Conservation (phyloP, 495 filamentous ascomycete genomes). For the Penicillium pancosmium region DNA sequence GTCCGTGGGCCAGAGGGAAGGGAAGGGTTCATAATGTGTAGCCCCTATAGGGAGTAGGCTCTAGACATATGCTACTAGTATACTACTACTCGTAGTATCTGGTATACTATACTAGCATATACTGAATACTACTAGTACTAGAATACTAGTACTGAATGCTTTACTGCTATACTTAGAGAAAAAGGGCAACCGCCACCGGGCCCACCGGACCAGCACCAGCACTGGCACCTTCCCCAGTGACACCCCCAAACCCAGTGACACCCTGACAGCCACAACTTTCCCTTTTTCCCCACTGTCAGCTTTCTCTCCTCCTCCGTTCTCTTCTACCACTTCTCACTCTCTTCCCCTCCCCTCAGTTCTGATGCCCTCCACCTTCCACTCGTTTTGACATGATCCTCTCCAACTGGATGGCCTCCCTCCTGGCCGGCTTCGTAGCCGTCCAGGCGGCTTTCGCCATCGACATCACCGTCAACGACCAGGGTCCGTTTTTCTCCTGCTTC, state of each 20-base stretch:
- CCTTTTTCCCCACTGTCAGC: background rate
- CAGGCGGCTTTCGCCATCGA: conserved; percentile 35
- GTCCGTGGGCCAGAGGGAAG: no score
- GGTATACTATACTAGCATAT: no score
- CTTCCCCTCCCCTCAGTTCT: conserved; percentile 5
- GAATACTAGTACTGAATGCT: no score
- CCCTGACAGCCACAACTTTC: background rate
- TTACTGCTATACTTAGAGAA: no score
- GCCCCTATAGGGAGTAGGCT: background rate
- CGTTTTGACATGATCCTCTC: conserved; percentile 30
- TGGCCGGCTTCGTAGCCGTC: conserved; percentile 33
- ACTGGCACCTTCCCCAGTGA: background rate
- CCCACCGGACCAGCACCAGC: conserved; percentile 1
- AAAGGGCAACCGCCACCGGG: background rate
- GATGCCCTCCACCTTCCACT: conserved; percentile 20
- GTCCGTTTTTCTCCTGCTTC: conserved; percentile 22
- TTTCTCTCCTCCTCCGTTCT: background rate
- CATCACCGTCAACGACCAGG: conserved; percentile 36
- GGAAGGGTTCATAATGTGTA: no score
- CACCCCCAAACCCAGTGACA: background rate
- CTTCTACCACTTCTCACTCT: conserved; percentile 9
- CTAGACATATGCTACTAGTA: no score
- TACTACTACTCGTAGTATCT: no score
- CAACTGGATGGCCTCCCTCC: conserved; percentile 26
- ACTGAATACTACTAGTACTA: no score